Evolutionary conservation across 2,329 filamentous ascomycete species (phyloP), one percentile per base, ranked within the genome.

Genomic region (Pseudocercospora crystallina): DNA sequence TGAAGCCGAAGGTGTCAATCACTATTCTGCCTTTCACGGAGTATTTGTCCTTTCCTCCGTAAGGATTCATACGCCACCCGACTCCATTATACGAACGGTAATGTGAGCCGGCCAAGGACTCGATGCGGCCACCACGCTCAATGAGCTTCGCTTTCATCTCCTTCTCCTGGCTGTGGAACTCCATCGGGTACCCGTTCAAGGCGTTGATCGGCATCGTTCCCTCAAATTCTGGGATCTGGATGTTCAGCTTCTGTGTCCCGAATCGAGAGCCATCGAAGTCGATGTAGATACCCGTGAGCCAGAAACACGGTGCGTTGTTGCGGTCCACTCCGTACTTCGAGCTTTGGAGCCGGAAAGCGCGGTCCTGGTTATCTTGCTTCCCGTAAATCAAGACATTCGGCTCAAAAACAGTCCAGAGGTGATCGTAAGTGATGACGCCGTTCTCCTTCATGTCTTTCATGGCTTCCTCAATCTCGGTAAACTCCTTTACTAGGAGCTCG

Each of bases 71-170:
- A 20, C 62, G 63, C 71, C 70, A 75, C 2, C 68, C 72, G 12
- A 76, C 58, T 5, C 77, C 78, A 26, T 75, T 69, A 55, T 81
- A 81, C 1, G 71, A 68, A 47, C 73, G 74, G 64, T 78, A 80
- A 47, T 79, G 73, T 20, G 73, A 74, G 1, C 78, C 77, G 36
- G 71, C 71, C 26, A 79, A 66, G 8, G 63, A 56, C 53, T 80
- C 76, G 50, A 76, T 72, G 39, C 71, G 69, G 13, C 67, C 69
- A 5, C 78, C 79, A 3, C 77, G 72, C 15, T 71, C 67, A 20
- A 76, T 67, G 8, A 81, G 65, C 5, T 66, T 63, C 10, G 65
- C 51, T 8, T 65, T 67, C 9, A 80, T 57, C 2, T 65, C 62
- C 1, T 70, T 64, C 30, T 69, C 61, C 3, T 76, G 66, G 2